phyloP scores from a whole-genome alignment of 345 rosid genomes.

The Aquilaria yunnanensis region DNA sequence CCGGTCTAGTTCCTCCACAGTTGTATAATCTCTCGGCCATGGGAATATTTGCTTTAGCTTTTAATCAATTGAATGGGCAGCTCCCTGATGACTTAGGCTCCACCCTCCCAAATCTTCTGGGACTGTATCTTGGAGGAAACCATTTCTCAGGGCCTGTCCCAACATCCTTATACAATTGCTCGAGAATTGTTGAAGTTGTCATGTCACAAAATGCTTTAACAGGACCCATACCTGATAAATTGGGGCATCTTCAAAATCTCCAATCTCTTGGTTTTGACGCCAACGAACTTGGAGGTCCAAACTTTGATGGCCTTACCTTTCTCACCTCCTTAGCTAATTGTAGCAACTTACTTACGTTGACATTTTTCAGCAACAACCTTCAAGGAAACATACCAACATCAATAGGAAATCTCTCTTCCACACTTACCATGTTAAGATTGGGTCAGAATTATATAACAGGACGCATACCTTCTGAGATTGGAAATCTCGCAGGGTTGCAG shows the following conservation, averaged over 20 bases:
- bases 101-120: conserved; percentile 9
- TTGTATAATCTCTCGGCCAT: conserved; percentile 16
- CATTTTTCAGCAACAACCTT: conserved; percentile 1
- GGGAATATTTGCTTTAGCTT: background rate
- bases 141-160: conserved; percentile 16
- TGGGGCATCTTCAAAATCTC: conserved; percentile 13
- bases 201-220: conserved; percentile 1
- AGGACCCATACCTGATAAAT: conserved; percentile 11
- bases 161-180: conserved; percentile 15
- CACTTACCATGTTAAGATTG: accelerated
- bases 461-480: conserved; percentile 15
- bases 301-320: conserved; percentile 15
- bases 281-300: conserved; percentile 12
- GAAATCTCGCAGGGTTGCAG: conserved; percentile 8
- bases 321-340: conserved; percentile 10
- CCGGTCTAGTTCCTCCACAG: conserved; percentile 10
- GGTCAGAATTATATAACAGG: conserved; percentile 2
- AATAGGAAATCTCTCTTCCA: conserved; percentile 16
- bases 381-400: conserved; percentile 12
- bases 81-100: conserved; percentile 7
- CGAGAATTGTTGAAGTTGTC: background rate
- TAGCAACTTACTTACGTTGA: background rate
- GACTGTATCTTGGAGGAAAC: background rate
- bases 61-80: background rate
- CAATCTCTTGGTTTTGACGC: background rate